A percentile compares a stretch with the other conserved stretches of the same genome.
phyloP scores from a whole-genome alignment of 208 protist genomes.

The Acanthamoeba quina region DNA sequence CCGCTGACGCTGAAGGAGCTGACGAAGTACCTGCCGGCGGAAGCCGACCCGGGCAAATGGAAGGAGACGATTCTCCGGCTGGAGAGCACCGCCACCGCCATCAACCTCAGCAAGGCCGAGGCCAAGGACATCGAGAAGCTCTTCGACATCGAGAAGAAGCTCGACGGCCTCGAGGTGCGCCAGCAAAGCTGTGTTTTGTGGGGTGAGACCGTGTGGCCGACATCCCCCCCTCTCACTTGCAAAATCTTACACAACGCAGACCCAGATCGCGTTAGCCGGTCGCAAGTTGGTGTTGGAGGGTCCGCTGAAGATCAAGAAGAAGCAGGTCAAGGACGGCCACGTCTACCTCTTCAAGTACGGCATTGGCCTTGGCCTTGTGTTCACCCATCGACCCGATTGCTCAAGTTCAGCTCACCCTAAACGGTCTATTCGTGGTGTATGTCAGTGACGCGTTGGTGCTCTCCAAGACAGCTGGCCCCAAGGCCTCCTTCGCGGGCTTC shows the following conservation, averaged over 20 bases:
- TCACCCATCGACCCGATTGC: not conserved
- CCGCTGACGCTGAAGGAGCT: slow-evolving; percentile 31
- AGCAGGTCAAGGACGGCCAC: slow-evolving; percentile 26
- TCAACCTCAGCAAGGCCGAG: slow-evolving; percentile 38
- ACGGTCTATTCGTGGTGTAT: not conserved
- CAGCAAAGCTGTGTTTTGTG: too few species aligned
- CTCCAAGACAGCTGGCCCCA: not conserved
- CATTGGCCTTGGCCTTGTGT: too few species aligned
- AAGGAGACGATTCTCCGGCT: slow-evolving; percentile 26
- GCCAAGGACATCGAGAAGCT: slow-evolving; percentile 48
- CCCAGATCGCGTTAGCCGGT: not conserved
- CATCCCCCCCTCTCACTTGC: too few species aligned
- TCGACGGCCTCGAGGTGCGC: slow-evolving; percentile 14
- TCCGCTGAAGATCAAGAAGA: slow-evolving; percentile 37
- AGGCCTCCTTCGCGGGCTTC: slow-evolving; percentile 21
- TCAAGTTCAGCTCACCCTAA: not conserved
- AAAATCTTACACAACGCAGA: not conserved
- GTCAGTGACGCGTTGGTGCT: not conserved
- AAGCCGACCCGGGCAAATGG: slow-evolving; percentile 41
- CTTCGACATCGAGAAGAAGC: slow-evolving; percentile 42
- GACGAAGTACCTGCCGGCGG: slow-evolving; percentile 20
- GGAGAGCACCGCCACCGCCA: slow-evolving; percentile 14
- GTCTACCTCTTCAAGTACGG: slow-evolving; percentile 39
- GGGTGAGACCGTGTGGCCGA: too few species aligned
- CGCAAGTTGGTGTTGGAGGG: slow-evolving; percentile 34